phyloP scores from a whole-genome alignment of 2,329 filamentous ascomycete species.

The Diaporthe ampelina region DNA sequence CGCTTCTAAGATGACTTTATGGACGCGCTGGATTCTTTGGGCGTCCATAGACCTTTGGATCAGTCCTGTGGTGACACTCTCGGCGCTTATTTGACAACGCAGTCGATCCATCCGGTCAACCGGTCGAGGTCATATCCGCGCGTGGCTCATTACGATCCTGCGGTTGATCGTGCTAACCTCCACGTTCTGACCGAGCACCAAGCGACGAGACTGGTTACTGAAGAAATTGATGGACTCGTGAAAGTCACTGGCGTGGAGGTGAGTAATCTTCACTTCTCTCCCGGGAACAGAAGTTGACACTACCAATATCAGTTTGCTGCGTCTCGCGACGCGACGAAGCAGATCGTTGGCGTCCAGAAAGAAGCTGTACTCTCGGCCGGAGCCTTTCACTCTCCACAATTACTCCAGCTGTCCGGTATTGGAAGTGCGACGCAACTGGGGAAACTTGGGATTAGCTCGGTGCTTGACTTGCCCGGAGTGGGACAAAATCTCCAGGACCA shows the following conservation, averaged over 20 bases:
- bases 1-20: neutral
- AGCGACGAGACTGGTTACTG: neutral
- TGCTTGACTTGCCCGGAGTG: neutral
- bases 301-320: neutral
- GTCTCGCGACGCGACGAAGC: neutral
- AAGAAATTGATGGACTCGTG: neutral
- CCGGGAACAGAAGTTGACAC: neutral
- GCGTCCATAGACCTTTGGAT: conserved; percentile 1
- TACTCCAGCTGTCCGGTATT: conserved; percentile 13
- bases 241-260: conserved; percentile 3
- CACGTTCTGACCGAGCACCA: neutral
- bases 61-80: conserved; percentile 6
- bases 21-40: neutral
- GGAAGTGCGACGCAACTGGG: neutral
- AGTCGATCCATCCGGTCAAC: conserved; percentile 5
- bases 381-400: conserved; percentile 1
- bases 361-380: neutral
- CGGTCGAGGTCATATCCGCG: conserved; percentile 13
- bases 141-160: neutral
- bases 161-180: neutral
- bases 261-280: neutral
- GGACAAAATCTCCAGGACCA: conserved; percentile 16
- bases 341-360: neutral
- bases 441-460: neutral
- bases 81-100: conserved; percentile 5